Base-by-base conservation (phyloP, 2,329 filamentous ascomycete genomes). In the Cyphellophora attinorum region DNA sequence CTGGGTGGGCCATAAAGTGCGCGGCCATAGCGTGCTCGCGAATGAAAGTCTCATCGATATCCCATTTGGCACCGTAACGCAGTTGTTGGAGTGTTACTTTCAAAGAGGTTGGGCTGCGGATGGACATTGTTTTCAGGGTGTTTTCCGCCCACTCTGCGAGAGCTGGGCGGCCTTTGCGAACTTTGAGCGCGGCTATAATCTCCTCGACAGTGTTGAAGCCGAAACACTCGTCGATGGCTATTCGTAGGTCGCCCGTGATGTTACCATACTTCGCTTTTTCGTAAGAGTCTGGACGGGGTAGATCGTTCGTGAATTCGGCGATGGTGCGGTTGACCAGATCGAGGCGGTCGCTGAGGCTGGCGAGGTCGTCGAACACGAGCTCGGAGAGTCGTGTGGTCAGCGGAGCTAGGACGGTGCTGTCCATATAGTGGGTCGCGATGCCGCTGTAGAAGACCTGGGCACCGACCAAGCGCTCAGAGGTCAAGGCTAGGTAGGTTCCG, bases 361-460 rank as follows among this genome's bases (percentile, higher is more conserved):
- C 75, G 51, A 79, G 76, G 62, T 98, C 93, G 40, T 74, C 72
- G 68, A 98, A 98, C 17, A 79, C 74, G 42, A 98, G 72, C 62
- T 98, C 91, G 2, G 85, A 83, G 16, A 98, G 72, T 55, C 89
- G 84, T 13, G 78, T 71, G 58, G 94, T 85, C 38, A 98, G 72
- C 48, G 76, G 74, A 32, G 82, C 77, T 41, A 98, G 71, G 46
- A 81, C 80, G 40, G 84, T 86, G 28, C 89, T 94, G 69, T 98
- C 83, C 46, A 98, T 67, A 64, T 94, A 98, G 65, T 98, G 91
- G 11, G 91, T 96, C 40, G 91, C 91, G 50, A 98, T 70, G 39
- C 91, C 91, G 29, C 85, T 73, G 63, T 93, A 95, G 53, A 93
- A 88, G 34, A 80, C 81, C 56, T 96, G 84, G 10, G 79, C 80